Conservation (phyloP, 345 rosid genomes). For the Syzygium jambos region DNA sequence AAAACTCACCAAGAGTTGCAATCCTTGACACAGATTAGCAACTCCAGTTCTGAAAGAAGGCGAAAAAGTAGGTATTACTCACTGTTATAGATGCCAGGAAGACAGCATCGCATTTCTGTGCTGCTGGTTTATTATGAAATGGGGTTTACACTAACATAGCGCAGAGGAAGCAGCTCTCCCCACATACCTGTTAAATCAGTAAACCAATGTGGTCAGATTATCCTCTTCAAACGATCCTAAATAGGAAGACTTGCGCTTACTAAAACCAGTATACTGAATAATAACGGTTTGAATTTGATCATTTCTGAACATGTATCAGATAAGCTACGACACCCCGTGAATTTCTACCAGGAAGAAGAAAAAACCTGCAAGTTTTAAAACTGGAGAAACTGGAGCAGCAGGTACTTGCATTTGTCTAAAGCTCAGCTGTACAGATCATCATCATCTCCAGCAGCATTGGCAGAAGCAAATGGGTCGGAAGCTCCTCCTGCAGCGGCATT, state of each 20-base stretch:
- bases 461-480: slow-evolving; percentile 3
- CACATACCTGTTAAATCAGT: background rate
- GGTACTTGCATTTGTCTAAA: background rate
- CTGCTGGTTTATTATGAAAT: background rate
- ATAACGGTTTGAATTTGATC: background rate
- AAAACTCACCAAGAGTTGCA: background rate
- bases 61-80: background rate
- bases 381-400: background rate
- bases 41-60: background rate
- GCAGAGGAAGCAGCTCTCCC: background rate
- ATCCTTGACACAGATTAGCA: background rate
- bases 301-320: background rate
- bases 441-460: slow-evolving; percentile 31
- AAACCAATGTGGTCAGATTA: background rate
- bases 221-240: background rate
- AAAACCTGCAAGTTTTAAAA: background rate
- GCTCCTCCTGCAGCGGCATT: slow-evolving; percentile 49
- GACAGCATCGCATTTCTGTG: background rate
- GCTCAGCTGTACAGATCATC: slow-evolving; percentile 73
- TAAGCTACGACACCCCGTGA: background rate
- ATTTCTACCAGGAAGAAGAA: background rate
- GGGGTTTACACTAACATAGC: background rate
- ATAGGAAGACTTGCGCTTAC: background rate
- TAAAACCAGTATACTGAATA: background rate
- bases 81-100: background rate